phyloP scores from a whole-genome alignment of 176 grass and related monocot genomes.

The Phoenix dactylifera region DNA sequence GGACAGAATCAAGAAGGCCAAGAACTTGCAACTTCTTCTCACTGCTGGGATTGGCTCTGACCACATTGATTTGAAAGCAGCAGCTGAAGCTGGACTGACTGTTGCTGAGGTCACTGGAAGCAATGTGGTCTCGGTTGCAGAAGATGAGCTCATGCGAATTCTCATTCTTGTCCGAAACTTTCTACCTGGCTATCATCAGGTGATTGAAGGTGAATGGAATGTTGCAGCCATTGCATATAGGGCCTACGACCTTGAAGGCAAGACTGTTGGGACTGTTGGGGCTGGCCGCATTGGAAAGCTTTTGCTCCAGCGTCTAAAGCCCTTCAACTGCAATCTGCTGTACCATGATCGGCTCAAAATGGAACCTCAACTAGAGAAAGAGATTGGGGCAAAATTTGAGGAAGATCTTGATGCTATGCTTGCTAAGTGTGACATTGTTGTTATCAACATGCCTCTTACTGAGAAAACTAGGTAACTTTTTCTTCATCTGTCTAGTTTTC shows the following conservation, averaged over 20 bases:
- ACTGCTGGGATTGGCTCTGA: slow-evolving; percentile 90
- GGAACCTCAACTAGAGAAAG: slow-evolving; percentile 61
- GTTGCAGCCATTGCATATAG: slow-evolving; percentile 77
- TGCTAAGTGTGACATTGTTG: slow-evolving; percentile 76
- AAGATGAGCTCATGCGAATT: slow-evolving; percentile 86
- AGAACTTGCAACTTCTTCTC: slow-evolving; percentile 82
- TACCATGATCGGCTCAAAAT: slow-evolving; percentile 74
- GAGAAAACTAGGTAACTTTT: slow-evolving; percentile 72
- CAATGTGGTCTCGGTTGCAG: slow-evolving; percentile 75
- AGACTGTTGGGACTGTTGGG: slow-evolving; percentile 79
- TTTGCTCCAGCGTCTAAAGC: slow-evolving; percentile 68
- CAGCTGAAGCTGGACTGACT: slow-evolving; percentile 60
- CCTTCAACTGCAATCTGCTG: slow-evolving; percentile 84
- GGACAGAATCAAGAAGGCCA: slow-evolving; percentile 81
- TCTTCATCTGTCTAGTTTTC: not conserved
- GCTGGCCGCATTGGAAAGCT: slow-evolving; percentile 79
- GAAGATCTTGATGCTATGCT: slow-evolving; percentile 87
- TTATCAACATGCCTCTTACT: slow-evolving; percentile 86
- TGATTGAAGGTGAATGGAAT: slow-evolving; percentile 75
- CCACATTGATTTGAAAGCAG: slow-evolving; percentile 73
- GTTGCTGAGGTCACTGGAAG: slow-evolving; percentile 94
- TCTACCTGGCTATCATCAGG: slow-evolving; percentile 76
- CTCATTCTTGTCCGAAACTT: slow-evolving; percentile 81
- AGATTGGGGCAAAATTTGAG: slow-evolving; percentile 75
- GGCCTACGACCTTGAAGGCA: slow-evolving; percentile 87